These are phyloP conservation scores for Fraxinus sp. DNA, from an alignment of 305 asterid species.

Conservation along the genomic window DNA sequence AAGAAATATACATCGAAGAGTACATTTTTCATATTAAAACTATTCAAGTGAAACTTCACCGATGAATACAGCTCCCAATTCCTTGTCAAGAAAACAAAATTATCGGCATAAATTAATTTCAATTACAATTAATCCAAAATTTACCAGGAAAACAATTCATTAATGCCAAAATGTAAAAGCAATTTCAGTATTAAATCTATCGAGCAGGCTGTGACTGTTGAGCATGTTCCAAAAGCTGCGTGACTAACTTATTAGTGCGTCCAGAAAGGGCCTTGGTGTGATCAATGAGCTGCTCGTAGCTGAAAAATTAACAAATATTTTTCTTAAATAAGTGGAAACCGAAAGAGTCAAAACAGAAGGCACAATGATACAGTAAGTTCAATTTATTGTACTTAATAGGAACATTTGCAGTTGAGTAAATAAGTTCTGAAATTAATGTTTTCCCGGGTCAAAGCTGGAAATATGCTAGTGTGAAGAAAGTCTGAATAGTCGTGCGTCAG, in stretches of 20 bases:
- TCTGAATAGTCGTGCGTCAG: background rate
- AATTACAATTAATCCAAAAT: background rate
- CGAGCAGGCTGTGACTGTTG: conserved; percentile 75
- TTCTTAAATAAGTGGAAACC: conserved; percentile 20
- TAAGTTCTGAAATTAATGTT: background rate
- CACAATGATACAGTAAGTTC: background rate
- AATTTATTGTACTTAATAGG: background rate
- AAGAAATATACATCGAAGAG: background rate
- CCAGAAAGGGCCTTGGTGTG: conserved; percentile 82
- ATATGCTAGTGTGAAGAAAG: background rate
- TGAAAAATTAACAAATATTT: conserved; percentile 31
- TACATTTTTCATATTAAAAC: background rate
- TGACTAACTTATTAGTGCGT: conserved; percentile 75
- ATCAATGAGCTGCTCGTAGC: conserved; percentile 88
- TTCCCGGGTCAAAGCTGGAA: background rate
- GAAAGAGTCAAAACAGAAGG: background rate
- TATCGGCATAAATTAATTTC: background rate
- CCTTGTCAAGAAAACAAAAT: background rate
- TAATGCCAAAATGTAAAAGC: conserved; percentile 12
- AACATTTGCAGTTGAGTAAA: background rate
- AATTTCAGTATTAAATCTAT: conserved; percentile 23
- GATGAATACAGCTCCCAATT: background rate
- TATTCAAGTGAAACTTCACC: background rate
- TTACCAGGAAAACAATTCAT: background rate
- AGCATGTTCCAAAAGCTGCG: conserved; percentile 77